phyloP scores from a whole-genome alignment of 345 rosid species.

The Psidium friedrichsthalianum region DNA sequence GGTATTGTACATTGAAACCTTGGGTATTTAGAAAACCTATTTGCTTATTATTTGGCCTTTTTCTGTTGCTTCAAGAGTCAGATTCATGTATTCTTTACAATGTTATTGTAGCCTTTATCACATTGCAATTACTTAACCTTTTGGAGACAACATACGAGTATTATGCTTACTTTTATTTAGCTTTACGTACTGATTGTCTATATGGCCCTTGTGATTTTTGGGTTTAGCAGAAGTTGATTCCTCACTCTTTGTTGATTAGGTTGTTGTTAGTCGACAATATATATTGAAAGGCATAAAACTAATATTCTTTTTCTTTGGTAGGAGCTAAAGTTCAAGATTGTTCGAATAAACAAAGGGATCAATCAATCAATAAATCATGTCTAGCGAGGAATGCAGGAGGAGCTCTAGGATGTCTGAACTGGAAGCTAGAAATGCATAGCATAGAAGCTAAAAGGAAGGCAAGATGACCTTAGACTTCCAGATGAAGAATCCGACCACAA shows the following conservation, averaged over 20 bases:
- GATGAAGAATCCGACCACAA: background rate
- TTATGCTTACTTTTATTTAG: background rate
- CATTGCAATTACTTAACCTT: no score
- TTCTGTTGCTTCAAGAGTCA: background rate
- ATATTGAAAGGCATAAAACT: background rate
- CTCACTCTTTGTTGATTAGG: background rate
- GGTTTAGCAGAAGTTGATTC: background rate
- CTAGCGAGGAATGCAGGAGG: background rate
- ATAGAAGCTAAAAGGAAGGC: background rate
- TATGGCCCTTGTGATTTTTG: background rate
- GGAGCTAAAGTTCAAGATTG: background rate
- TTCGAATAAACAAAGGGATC: background rate
- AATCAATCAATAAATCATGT: background rate
- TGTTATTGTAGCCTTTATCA: no score
- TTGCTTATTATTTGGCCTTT: background rate
- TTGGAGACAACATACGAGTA: no score
- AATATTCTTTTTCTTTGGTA: background rate
- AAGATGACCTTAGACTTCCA: background rate
- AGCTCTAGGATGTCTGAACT: background rate
- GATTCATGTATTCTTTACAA: background rate
- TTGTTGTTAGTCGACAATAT: background rate
- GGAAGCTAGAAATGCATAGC: background rate
- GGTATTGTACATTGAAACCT: background rate
- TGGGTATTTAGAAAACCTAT: background rate
- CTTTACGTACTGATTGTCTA: background rate